A percentile compares a stretch with the other conserved stretches of the same genome.
These are phyloP conservation scores for Astrothelium macrocarpum DNA, from an alignment of 495 filamentous ascomycete genomes.

Conservation along the genomic window DNA sequence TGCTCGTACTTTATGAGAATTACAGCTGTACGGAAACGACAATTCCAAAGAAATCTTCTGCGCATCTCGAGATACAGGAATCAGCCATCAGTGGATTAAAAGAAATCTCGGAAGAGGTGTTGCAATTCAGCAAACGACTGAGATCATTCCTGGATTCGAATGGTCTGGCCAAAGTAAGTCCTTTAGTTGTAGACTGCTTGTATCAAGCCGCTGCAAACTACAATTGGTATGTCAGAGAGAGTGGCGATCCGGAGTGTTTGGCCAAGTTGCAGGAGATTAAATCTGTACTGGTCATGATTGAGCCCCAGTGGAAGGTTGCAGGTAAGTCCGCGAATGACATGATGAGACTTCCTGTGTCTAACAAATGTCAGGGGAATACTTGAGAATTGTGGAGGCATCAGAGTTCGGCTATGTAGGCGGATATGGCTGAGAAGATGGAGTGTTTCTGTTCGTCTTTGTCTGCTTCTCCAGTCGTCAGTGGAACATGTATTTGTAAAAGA, in stretches of 20 bases:
- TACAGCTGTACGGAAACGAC: conserved; percentile 17
- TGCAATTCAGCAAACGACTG: conserved; percentile 16
- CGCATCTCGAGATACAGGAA: conserved; percentile 11
- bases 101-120: conserved; percentile 18
- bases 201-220: conserved; percentile 32
- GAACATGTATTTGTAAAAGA: neutral
- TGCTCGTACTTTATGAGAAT: conserved; percentile 14
- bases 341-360: neutral
- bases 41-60: conserved; percentile 14
- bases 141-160: conserved; percentile 10
- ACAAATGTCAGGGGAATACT: conserved; percentile 12
- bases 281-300: conserved; percentile 22
- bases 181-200: conserved; percentile 30
- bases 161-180: conserved; percentile 23
- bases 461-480: neutral
- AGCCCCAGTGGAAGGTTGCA: conserved; percentile 32
- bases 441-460: neutral
- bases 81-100: conserved; percentile 26
- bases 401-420: conserved; percentile 12
- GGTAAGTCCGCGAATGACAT: conserved; percentile 15
- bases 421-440: neutral
- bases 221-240: conserved; percentile 27
- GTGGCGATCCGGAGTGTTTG: conserved; percentile 15
- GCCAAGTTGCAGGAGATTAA: conserved; percentile 24
- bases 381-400: conserved; percentile 13